Evolutionary conservation across 2,329 filamentous ascomycete genomes (phyloP), one percentile per base, ranked within the genome.

Genomic region (Xylaria sp.): DNA sequence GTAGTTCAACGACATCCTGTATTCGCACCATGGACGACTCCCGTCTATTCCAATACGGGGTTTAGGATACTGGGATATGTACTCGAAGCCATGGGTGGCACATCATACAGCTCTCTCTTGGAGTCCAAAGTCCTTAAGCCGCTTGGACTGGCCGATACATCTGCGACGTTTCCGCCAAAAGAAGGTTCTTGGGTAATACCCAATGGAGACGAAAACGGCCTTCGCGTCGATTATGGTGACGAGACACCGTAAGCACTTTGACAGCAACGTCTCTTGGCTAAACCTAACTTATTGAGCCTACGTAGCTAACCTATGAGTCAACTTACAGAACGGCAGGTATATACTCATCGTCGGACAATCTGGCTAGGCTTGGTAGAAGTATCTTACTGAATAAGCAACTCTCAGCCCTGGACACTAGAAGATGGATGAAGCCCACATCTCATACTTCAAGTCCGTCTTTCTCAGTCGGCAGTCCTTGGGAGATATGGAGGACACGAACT

Each of bases 301-400:
- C 41, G 50, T 9, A 8, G 54, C 69, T 66, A 52, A 70, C 13
- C 18, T 57, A 7, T 34, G n/a, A n/a, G 37, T 41, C 9, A 48
- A 48, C 56, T 31, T 10, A 6, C 4, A 68, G 65, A 31, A 62
- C 56, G 3, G 44, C 34, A 44, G 62, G 66, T 15, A 56, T 70
- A 48, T 69, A 69, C 44, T 66, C 69, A 28, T 68, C 62, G 8
- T 50, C 52, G 12, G 48, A 63, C 23, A 25, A 68, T 48, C 23
- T 65, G 6, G 65, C 58, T 0, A 59, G 37, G 20, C 37, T 69
- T 3, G 58, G 65, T 2, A 62, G 59, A 15, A 57, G 41, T 34
- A 69, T 70, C 23, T n/a, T 70, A n/a, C 46, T 63, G 6, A 50
- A 66, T 28, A 57, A 61, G 39, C 66, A 69, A 37, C 66, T 69